A percentile compares a stretch with the other conserved stretches of the same genome.
Conservation (phyloP, 148 eudicot genomes). For the Dysphania ambrosioides region DNA sequence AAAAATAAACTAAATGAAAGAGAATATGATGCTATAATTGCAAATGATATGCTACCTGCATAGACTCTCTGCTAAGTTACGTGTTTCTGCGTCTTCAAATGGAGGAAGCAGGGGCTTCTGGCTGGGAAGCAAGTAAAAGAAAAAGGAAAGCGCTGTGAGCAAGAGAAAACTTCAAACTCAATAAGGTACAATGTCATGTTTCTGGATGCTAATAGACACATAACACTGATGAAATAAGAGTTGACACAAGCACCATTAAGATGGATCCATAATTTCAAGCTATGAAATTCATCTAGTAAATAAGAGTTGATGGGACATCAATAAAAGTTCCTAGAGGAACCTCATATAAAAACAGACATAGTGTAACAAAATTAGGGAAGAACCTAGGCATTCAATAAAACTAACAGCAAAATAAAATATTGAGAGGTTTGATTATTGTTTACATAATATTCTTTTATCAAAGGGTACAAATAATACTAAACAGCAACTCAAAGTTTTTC, state of each 20-base stretch:
- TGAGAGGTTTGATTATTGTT: neutral
- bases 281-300: neutral
- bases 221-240: neutral
- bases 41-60: conserved; percentile 50
- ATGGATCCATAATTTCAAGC: neutral
- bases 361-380: neutral
- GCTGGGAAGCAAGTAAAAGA: conserved; percentile 47
- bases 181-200: neutral
- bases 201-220: neutral
- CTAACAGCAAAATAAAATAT: neutral
- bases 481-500: neutral
- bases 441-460: neutral
- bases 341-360: neutral
- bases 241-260: neutral
- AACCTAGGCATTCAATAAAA: neutral
- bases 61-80: conserved; percentile 85
- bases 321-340: neutral
- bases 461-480: neutral
- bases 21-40: neutral
- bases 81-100: conserved; percentile 85
- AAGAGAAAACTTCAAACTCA: neutral
- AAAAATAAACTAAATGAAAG: neutral
- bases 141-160: neutral
- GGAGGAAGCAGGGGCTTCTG: conserved; percentile 89
- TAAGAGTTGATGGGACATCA: neutral